Conservation (phyloP, 257 asterid genomes). For the Eustoma russellianum region DNA sequence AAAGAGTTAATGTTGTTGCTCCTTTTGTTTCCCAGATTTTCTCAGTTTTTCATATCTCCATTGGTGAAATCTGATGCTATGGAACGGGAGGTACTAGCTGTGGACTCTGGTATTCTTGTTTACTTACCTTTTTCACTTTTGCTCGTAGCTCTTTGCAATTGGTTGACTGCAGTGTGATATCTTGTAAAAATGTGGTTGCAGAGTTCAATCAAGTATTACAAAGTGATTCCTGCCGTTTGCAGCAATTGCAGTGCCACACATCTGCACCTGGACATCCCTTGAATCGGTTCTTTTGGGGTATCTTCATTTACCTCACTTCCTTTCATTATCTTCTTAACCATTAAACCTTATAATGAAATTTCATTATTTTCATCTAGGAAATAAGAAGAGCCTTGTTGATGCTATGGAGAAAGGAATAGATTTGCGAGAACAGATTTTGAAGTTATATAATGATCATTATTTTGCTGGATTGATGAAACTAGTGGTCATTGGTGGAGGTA, state of each 20-base stretch:
- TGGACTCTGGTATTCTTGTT: constrained; percentile 65
- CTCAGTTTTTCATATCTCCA: constrained; percentile 86
- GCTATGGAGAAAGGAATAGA: constrained; percentile 83
- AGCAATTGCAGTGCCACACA: constrained; percentile 85
- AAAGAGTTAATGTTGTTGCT: too few relatives aligned
- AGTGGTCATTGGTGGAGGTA: constrained; percentile 93
- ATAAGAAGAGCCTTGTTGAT: constrained; percentile 88
- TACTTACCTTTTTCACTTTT: not conserved
- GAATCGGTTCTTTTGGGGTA: constrained; percentile 89
- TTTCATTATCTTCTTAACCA: not conserved
- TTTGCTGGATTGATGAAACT: constrained; percentile 88
- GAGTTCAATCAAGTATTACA: constrained; percentile 88
- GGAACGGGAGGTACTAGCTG: constrained; percentile 96
- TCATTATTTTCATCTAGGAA: constrained; percentile 39
- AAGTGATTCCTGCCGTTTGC: constrained; percentile 77
- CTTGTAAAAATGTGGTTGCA: constrained; percentile 27
- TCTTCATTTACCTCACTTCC: constrained; percentile 3
- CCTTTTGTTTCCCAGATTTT: constrained; percentile 54
- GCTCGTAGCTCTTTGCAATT: constrained; percentile 11
- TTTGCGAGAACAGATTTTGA: constrained; percentile 65
- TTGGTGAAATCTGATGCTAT: constrained; percentile 91
- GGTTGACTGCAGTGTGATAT: constrained; percentile 12
- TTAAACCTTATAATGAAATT: not conserved
- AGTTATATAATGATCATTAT: constrained; percentile 63
- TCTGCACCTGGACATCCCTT: constrained; percentile 72